phyloP scores from a whole-genome alignment of 2,329 filamentous ascomycete species.

The Simplicillium sp. region DNA sequence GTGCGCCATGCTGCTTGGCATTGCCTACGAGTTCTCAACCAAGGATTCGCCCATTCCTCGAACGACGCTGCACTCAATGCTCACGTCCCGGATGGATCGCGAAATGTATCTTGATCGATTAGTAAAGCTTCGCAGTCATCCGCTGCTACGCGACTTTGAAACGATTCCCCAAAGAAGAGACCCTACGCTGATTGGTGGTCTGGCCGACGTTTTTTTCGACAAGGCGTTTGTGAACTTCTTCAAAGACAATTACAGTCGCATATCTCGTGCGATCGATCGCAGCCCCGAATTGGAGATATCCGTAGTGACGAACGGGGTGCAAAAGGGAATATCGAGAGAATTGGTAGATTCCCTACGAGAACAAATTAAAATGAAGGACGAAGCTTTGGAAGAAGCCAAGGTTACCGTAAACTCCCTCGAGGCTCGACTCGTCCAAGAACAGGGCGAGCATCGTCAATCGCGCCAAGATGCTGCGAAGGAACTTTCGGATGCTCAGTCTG shows the following conservation, averaged over 20 bases:
- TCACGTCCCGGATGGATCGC: conserved; percentile 68
- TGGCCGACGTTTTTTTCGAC: conserved; percentile 81
- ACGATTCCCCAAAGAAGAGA: conserved; percentile 64
- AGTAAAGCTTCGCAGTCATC: conserved; percentile 65
- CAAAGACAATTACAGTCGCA: conserved; percentile 87
- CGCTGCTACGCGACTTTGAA: conserved; percentile 80
- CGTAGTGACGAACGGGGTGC: conserved; percentile 65
- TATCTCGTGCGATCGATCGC: conserved; percentile 78
- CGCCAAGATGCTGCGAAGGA: conserved; percentile 49
- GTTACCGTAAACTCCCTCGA: conserved; percentile 36
- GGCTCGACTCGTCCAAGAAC: conserved; percentile 58
- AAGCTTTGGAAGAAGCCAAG: conserved; percentile 36
- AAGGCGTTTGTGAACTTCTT: conserved; percentile 83
- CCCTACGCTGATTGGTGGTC: conserved; percentile 31
- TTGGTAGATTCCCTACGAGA: conserved; percentile 76
- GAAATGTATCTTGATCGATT: conserved; percentile 83
- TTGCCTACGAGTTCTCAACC: conserved; percentile 93
- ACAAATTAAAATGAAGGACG: conserved; percentile 66
- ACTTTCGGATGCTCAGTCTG: conserved; percentile 19
- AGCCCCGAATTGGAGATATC: conserved; percentile 83
- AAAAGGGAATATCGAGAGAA: conserved; percentile 89
- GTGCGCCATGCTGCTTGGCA: conserved; percentile 73
- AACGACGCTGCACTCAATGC: conserved; percentile 67
- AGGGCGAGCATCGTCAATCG: conserved; percentile 59
- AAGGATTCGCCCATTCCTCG: conserved; percentile 90